Conservation (phyloP, 352 stramenopile species). For the Pythium utonaiense region DNA sequence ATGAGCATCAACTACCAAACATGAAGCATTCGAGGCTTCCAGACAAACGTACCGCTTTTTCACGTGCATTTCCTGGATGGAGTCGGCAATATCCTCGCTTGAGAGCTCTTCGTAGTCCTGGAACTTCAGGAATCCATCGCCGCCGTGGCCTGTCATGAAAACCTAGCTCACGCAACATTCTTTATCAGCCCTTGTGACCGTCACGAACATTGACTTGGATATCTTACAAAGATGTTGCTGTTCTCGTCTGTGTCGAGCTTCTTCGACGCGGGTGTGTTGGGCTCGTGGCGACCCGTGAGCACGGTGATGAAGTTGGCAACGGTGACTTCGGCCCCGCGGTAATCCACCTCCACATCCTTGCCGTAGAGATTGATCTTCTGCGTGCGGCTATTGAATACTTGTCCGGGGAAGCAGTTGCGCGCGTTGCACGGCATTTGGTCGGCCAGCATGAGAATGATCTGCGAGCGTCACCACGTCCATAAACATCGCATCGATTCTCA, state of each 20-base stretch:
- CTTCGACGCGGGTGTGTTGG: conserved; percentile 86
- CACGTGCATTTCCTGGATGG: conserved; percentile 93
- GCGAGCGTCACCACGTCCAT: background rate
- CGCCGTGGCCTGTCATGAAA: conserved; percentile 94
- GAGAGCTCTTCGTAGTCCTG: conserved; percentile 97
- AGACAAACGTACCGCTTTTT: conserved; percentile 66
- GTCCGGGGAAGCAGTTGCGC: conserved; percentile 86
- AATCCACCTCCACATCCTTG: conserved; percentile 93
- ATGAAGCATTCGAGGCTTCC: too few species aligned
- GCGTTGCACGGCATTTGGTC: conserved; percentile 95
- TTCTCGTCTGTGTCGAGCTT: conserved; percentile 87
- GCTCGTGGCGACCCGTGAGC: conserved; percentile 86
- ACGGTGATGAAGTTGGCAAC: conserved; percentile 96
- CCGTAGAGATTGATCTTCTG: conserved; percentile 91
- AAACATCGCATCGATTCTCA: background rate
- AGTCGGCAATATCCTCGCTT: conserved; percentile 90
- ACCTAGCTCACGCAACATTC: conserved; percentile 35
- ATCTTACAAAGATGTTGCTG: conserved; percentile 84
- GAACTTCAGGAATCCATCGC: conserved; percentile 98
- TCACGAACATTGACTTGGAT: too few species aligned
- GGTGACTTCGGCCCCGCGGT: conserved; percentile 94
- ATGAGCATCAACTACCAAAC: background rate
- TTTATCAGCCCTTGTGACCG: conserved; percentile 1
- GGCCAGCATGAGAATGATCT: conserved; percentile 96
- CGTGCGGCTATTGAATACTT: conserved; percentile 89